Conservation (phyloP, 352 stramenopile species). For the Blastocystis sp. region DNA sequence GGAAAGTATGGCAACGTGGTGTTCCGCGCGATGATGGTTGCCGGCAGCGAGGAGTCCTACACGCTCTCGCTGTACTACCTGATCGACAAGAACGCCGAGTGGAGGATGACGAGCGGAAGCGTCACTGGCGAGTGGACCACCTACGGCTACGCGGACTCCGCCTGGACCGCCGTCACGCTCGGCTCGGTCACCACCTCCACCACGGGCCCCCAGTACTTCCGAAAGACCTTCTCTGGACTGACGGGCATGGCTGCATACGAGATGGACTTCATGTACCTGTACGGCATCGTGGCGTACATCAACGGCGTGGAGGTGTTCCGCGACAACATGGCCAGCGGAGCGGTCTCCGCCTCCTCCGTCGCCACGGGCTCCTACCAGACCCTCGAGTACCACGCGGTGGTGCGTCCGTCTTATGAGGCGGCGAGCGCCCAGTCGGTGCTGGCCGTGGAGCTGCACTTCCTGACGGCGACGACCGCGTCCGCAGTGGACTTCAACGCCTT, state of each 20-base stretch:
- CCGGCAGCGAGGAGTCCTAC: background rate
- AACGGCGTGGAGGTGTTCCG: too few species aligned
- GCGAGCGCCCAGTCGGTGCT: background rate
- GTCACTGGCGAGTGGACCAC: background rate
- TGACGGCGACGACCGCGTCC: background rate
- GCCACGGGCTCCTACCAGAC: too few species aligned
- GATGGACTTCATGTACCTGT: constrained; percentile 2
- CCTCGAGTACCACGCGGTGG: too few species aligned
- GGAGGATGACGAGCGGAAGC: background rate
- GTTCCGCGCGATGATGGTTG: background rate
- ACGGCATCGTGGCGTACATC: background rate
- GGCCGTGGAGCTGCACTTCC: background rate
- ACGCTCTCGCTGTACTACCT: background rate
- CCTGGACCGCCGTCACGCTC: background rate
- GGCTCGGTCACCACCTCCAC: background rate
- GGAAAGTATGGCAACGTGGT: constrained; percentile 22
- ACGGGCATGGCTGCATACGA: constrained; percentile 57
- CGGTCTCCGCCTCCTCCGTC: background rate
- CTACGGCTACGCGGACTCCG: background rate
- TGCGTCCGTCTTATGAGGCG: background rate
- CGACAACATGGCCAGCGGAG: background rate
- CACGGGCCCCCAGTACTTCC: constrained; percentile 38
- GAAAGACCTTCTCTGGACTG: constrained; percentile 23
- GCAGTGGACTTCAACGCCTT: constrained; percentile 24
- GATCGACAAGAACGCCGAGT: constrained; percentile 14